Percentiles rank a stretch among this genome's conserved stretches.
Evolutionary conservation across 768 basidiomycete genomes (phyloP).

Genomic region (Phylloporus rhodoxanthus): DNA sequence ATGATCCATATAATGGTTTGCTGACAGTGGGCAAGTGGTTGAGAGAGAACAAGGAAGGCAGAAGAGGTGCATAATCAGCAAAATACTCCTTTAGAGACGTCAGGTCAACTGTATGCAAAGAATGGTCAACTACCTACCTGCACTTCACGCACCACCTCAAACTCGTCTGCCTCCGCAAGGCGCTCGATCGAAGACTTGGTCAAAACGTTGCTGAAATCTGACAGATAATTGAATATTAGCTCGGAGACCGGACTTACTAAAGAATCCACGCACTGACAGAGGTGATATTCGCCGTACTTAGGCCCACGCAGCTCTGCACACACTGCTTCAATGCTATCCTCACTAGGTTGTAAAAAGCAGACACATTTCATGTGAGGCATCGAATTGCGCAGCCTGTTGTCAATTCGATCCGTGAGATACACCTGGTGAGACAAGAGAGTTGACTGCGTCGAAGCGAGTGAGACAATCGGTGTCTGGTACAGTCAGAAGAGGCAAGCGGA

Average conservation of each 20-base stretch:
- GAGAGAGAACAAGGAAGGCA: slow-evolving; percentile 83
- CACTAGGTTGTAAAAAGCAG: slow-evolving; percentile 81
- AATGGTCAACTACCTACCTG: slow-evolving; percentile 51
- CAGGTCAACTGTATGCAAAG: not conserved
- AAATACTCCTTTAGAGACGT: slow-evolving; percentile 77
- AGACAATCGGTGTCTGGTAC: slow-evolving; percentile 86
- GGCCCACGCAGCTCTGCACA: slow-evolving; percentile 83
- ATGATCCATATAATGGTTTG: slow-evolving; percentile 66
- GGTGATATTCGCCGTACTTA: slow-evolving; percentile 95
- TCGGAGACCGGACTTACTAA: slow-evolving; percentile 14
- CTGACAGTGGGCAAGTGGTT: slow-evolving; percentile 62
- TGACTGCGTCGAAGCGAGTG: slow-evolving; percentile 90
- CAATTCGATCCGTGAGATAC: slow-evolving; percentile 95
- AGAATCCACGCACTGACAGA: slow-evolving; percentile 89
- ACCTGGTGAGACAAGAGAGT: slow-evolving; percentile 91
- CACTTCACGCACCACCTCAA: slow-evolving; percentile 93
- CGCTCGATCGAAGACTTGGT: slow-evolving; percentile 88
- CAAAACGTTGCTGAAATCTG: slow-evolving; percentile 94
- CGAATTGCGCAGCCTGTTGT: slow-evolving; percentile 85
- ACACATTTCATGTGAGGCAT: slow-evolving; percentile 98
- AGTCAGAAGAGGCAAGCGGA: slow-evolving; percentile 6
- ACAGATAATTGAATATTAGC: slow-evolving; percentile 12
- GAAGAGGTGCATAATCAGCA: slow-evolving; percentile 87
- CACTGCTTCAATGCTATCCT: slow-evolving; percentile 77
- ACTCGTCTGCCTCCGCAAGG: slow-evolving; percentile 90